Evolutionary conservation across 352 stramenopile genomes (phyloP), one percentile per base, ranked within the genome.

Genomic region (Elongisporangium prolatum): DNA sequence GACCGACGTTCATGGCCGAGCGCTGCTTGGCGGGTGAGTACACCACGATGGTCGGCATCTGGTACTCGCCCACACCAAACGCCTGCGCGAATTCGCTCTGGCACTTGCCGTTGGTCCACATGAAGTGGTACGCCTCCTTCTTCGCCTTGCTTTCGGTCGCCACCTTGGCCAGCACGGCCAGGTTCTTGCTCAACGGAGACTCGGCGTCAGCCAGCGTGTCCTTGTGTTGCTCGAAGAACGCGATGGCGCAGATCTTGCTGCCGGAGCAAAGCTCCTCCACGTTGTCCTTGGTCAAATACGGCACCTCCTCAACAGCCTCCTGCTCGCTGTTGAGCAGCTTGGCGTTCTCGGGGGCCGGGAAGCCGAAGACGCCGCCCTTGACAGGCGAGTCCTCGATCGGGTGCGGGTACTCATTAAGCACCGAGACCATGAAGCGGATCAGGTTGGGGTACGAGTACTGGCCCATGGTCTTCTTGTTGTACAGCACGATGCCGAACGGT

Each of bases 51-150:
- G 81, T 89, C 8, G 80, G 84, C 75, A 93, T 87, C 50, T 93
- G 81, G 60, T 84, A 93, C 18, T 72, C 60, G 9, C 80, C 84
- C 24, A 91, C 65, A 13, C 77, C 81, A 40, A 93, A 89, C 13
- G 74, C 81, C 48, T 80, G 74, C 0, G 84, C 84, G 40, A 91
- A 90, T 0, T 69, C 61, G n/a, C 63, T 75, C 48, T 93, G 84
- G 47, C 84, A 93, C 52, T 85, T 86, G 21, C 81, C 84, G 25
- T 88, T 89, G 13, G 83, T 71, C 77, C 78, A 89, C 75, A 91
- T 83, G 54, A 88, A 93, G 22, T 73, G 62, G 50, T 88, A 88
- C 17, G 84, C 81, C 56, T 90, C 72, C 9, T 67, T 64, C 13
- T 72, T 65, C 34, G 86, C 61, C 56, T 74, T 77, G 48, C 78